These are phyloP conservation scores for Pisolithus microcarpus DNA, from an alignment of 768 basidiomycete genomes.

Conservation along the genomic window DNA sequence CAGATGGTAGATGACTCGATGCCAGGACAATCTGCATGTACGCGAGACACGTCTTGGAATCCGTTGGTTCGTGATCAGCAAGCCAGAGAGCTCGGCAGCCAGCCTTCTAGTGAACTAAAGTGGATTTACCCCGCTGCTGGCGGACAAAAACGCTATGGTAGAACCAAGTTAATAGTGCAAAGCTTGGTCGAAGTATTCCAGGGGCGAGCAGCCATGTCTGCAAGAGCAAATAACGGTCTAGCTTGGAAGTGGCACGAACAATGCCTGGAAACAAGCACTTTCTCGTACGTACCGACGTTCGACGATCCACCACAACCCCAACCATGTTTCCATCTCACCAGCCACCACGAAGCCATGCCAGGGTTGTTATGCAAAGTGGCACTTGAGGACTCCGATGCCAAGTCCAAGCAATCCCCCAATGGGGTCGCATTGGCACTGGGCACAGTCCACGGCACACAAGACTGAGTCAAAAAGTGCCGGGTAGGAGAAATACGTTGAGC, in stretches of 20 bases:
- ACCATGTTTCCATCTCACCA: conserved; percentile 19
- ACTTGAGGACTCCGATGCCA: conserved; percentile 41
- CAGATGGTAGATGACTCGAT: conserved; percentile 21
- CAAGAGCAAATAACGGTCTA: conserved; percentile 12
- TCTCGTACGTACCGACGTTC: conserved; percentile 32
- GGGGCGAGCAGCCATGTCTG: conserved; percentile 18
- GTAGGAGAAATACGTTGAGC: conserved; percentile 27
- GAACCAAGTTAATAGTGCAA: conserved; percentile 34
- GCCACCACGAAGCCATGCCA: conserved; percentile 43
- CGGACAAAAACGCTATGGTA: conserved; percentile 15
- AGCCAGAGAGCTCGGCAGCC: neutral
- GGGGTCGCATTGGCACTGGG: conserved; percentile 13
- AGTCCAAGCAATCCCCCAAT: conserved; percentile 10
- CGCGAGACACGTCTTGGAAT: conserved; percentile 29
- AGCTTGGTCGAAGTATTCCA: conserved; percentile 12
- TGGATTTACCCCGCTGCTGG: conserved; percentile 6
- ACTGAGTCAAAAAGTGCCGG: conserved; percentile 48
- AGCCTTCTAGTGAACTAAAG: neutral
- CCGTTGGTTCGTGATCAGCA: neutral
- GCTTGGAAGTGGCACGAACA: conserved; percentile 5
- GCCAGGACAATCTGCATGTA: conserved; percentile 8
- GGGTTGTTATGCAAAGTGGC: conserved; percentile 43
- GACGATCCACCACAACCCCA: conserved; percentile 14
- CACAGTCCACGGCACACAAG: conserved; percentile 48
- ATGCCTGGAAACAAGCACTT: conserved; percentile 13